Conservation (phyloP, 2,329 filamentous ascomycete genomes). For the Alternaria burnsii region DNA sequence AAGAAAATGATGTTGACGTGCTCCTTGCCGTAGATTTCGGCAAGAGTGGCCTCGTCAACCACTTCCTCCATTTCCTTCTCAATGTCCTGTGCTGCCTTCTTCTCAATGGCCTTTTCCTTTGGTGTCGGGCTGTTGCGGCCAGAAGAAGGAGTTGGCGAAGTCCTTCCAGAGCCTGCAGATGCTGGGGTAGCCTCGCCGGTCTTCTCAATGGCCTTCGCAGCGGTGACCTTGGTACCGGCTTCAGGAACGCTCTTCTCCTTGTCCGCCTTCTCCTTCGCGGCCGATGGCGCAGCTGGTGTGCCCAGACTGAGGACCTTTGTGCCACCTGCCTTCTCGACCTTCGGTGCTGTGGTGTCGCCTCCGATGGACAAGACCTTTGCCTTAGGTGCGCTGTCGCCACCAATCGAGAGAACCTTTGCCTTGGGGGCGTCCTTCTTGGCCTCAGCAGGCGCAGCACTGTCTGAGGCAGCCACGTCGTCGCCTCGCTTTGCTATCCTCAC, state of each 20-base stretch:
- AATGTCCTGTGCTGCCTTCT: slow-evolving; percentile 84
- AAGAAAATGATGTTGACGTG: slow-evolving; percentile 97
- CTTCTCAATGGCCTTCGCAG: slow-evolving; percentile 91
- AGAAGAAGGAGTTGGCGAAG: slow-evolving; percentile 82
- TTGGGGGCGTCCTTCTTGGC: slow-evolving; percentile 54
- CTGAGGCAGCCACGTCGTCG: slow-evolving; percentile 59
- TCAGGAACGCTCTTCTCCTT: slow-evolving; percentile 61
- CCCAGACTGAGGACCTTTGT: slow-evolving; percentile 83
- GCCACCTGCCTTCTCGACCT: slow-evolving; percentile 60
- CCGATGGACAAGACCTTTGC: slow-evolving; percentile 70
- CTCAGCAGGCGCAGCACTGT: slow-evolving; percentile 55
- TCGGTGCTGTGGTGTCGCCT: slow-evolving; percentile 62
- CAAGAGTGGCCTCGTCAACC: slow-evolving; percentile 84
- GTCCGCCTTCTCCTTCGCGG: slow-evolving; percentile 57
- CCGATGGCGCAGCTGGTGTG: slow-evolving; percentile 60
- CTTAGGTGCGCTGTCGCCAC: slow-evolving; percentile 63
- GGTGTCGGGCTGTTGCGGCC: slow-evolving; percentile 81
- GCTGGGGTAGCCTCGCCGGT: slow-evolving; percentile 72
- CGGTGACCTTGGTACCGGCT: slow-evolving; percentile 83
- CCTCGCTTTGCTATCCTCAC: slow-evolving; percentile 70
- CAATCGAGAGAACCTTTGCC: slow-evolving; percentile 72
- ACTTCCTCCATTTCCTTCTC: slow-evolving; percentile 80
- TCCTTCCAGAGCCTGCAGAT: slow-evolving; percentile 67
- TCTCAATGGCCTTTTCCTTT: slow-evolving; percentile 58
- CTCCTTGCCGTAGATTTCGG: slow-evolving; percentile 96